These are phyloP conservation scores for Mucor lusitanicus DNA, from an alignment of 371 early-diverging fungal species.

Conservation along the genomic window DNA sequence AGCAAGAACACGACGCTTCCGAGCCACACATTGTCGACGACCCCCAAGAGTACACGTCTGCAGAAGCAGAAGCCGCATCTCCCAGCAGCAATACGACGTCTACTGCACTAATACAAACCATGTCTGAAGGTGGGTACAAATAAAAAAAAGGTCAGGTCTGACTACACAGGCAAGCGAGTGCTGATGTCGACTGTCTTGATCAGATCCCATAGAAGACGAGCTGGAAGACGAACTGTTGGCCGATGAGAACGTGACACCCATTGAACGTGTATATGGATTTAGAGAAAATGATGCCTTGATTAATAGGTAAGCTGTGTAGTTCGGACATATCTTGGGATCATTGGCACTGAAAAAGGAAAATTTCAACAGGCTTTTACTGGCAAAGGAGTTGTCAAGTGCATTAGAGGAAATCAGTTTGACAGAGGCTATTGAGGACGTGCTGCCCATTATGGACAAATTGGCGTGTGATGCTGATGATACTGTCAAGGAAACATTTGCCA, in stretches of 20 bases:
- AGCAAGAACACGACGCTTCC: background rate
- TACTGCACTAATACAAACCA: background rate
- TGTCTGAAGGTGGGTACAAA: conserved; percentile 3
- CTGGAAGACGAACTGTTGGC: conserved; percentile 46
- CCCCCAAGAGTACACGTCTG: background rate
- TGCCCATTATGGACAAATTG: conserved; percentile 50
- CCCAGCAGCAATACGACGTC: background rate
- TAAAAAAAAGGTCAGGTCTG: no score
- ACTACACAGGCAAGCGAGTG: background rate
- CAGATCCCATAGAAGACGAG: conserved; percentile 32
- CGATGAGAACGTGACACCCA: conserved; percentile 48
- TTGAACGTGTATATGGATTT: conserved; percentile 53
- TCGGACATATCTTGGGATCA: background rate
- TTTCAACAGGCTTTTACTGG: conserved; percentile 18
- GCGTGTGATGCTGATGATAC: conserved; percentile 55
- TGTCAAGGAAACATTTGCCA: conserved; percentile 55
- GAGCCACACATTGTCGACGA: background rate
- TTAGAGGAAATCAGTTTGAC: conserved; percentile 42
- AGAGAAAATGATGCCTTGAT: conserved; percentile 48
- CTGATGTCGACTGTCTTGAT: background rate
- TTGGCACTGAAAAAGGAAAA: background rate
- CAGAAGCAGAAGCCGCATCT: background rate
- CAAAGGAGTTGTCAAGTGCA: conserved; percentile 27
- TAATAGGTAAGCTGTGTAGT: conserved; percentile 39
- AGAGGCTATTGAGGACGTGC: conserved; percentile 50